Percentiles rank a stretch among this genome's conserved stretches.
Conservation (phyloP, 1,139 yeast species). For the Protomyces inundatus region DNA sequence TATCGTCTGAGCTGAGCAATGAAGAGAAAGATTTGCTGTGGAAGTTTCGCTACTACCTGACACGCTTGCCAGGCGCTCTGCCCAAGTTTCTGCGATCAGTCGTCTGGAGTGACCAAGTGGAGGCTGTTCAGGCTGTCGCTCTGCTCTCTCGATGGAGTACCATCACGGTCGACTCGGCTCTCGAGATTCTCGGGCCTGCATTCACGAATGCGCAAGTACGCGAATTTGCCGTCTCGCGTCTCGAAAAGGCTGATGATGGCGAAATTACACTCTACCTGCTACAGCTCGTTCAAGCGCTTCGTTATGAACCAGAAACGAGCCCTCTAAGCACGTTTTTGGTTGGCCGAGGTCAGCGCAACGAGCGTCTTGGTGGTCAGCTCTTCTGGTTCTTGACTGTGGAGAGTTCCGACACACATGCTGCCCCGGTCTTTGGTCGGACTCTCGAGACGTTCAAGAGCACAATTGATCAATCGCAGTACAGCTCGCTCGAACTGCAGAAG, state of each 20-base stretch:
- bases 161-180: slow-evolving; percentile 85
- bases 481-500: slow-evolving; percentile 43
- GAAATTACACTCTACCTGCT: slow-evolving; percentile 53
- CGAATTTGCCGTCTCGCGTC: slow-evolving; percentile 79
- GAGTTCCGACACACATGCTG: slow-evolving; percentile 14
- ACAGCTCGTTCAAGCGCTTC: slow-evolving; percentile 88
- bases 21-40: slow-evolving; percentile 84
- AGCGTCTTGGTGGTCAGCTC: slow-evolving; percentile 40
- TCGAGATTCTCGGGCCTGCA: slow-evolving; percentile 75
- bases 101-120: slow-evolving; percentile 80
- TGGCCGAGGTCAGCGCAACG: slow-evolving; percentile 2
- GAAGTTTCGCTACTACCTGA: slow-evolving; percentile 83
- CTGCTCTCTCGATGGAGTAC: slow-evolving; percentile 59
- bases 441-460: slow-evolving; percentile 42
- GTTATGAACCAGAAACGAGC: slow-evolving; percentile 51
- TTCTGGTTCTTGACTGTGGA: slow-evolving; percentile 66
- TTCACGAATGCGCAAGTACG: slow-evolving; percentile 57
- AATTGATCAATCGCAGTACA: slow-evolving; percentile 41
- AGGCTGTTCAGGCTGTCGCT: slow-evolving; percentile 69
- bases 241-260: slow-evolving; percentile 69
- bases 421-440: slow-evolving; percentile 11
- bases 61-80: slow-evolving; percentile 63
- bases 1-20: slow-evolving; percentile 73
- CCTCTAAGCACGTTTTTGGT: slow-evolving; percentile 5
- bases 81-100: slow-evolving; percentile 84